These are phyloP conservation scores for Rhynchosporium agropyri DNA, from an alignment of 2,329 filamentous ascomycete genomes.

Conservation along the genomic window DNA sequence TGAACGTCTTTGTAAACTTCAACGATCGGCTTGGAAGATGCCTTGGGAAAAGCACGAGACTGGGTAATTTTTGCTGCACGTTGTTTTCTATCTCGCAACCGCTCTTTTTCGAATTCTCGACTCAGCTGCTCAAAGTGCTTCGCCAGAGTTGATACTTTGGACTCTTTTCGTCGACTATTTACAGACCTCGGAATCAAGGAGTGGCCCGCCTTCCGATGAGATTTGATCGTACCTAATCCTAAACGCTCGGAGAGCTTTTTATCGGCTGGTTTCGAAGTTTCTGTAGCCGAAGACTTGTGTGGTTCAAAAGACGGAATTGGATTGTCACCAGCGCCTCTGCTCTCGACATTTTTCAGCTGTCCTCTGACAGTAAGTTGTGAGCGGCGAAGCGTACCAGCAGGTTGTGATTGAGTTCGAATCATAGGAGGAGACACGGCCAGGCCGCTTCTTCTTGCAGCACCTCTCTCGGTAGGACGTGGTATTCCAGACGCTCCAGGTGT, in stretches of 20 bases:
- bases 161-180: slow-evolving; percentile 66
- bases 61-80: slow-evolving; percentile 73
- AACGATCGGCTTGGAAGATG: slow-evolving; percentile 92
- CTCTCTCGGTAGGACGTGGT: slow-evolving; percentile 40
- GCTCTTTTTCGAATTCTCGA: slow-evolving; percentile 86
- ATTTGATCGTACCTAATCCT: slow-evolving; percentile 66
- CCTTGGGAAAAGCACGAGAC: slow-evolving; percentile 83
- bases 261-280: slow-evolving; percentile 47
- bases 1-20: slow-evolving; percentile 94
- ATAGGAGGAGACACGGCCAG: slow-evolving; percentile 39
- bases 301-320: slow-evolving; percentile 31
- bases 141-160: slow-evolving; percentile 87
- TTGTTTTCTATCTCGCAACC: slow-evolving; percentile 81
- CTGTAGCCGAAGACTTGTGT: slow-evolving; percentile 34
- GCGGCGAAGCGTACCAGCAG: slow-evolving; percentile 41
- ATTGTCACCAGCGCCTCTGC: slow-evolving; percentile 26
- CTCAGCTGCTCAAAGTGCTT: slow-evolving; percentile 97
- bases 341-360: slow-evolving; percentile 32
- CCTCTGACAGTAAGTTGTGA: slow-evolving; percentile 33
- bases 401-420: slow-evolving; percentile 42
- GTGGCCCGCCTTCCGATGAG: slow-evolving; percentile 54
- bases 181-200: slow-evolving; percentile 91
- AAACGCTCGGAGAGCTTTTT: slow-evolving; percentile 78
- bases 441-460: slow-evolving; percentile 33
- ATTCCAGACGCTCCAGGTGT: slow-evolving; percentile 41